Percentiles rank a stretch among this genome's conserved stretches.
Conservation (phyloP, 2,329 filamentous ascomycete genomes). For the Calonectria ilicicola region DNA sequence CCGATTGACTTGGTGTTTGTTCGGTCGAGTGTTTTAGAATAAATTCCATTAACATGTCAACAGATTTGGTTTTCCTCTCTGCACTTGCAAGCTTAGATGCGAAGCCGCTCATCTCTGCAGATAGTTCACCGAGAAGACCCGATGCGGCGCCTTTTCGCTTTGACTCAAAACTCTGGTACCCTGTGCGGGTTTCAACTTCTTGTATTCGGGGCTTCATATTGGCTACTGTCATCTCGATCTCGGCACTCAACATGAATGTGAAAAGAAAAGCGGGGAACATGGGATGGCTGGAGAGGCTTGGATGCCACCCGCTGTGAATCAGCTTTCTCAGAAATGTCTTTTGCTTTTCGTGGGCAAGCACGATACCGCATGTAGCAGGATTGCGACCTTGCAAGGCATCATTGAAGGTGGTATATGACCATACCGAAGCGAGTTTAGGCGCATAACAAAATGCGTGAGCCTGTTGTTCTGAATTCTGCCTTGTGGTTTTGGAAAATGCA, state of each 20-base stretch:
- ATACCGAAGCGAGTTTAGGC: conserved; percentile 53
- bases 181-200: conserved; percentile 51
- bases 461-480: conserved; percentile 22
- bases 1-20: background rate
- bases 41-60: conserved; percentile 50
- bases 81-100: conserved; percentile 53
- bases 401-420: conserved; percentile 46
- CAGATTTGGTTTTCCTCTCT: conserved; percentile 50
- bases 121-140: conserved; percentile 46
- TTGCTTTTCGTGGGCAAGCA: conserved; percentile 45
- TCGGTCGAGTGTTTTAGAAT: conserved; percentile 32
- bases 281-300: conserved; percentile 40
- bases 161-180: conserved; percentile 48
- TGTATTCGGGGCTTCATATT: conserved; percentile 48
- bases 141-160: conserved; percentile 43
- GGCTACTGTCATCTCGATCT: conserved; percentile 48
- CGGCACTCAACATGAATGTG: conserved; percentile 47
- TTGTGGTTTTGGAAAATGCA: conserved; percentile 33
- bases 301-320: conserved; percentile 44
- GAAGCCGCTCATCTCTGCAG: conserved; percentile 48
- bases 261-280: conserved; percentile 52
- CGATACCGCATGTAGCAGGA: conserved; percentile 45
- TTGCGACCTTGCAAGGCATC: conserved; percentile 13
- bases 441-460: conserved; percentile 51
- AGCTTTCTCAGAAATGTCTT: conserved; percentile 39